Conservation (phyloP, 345 rosid species). For the Cardamine chenopodiifolia region DNA sequence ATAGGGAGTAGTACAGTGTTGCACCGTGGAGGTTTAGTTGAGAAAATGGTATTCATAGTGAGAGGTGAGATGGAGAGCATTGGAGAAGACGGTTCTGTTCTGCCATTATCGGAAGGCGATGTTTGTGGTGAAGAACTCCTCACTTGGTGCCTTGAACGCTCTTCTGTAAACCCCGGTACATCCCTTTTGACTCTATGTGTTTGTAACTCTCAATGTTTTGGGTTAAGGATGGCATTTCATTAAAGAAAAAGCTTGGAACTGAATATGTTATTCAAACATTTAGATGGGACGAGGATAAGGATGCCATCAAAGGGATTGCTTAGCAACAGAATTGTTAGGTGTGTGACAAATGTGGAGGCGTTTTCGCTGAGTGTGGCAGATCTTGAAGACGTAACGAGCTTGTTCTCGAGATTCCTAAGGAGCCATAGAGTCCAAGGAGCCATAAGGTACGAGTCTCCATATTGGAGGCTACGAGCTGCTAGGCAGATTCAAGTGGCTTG, state of each 20-base stretch:
- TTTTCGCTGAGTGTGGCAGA: slow-evolving; percentile 79
- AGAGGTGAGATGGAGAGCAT: slow-evolving; percentile 79
- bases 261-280: slow-evolving; percentile 8
- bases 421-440: slow-evolving; percentile 58
- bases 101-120: slow-evolving; percentile 65
- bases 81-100: slow-evolving; percentile 56
- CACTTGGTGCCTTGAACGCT: slow-evolving; percentile 88
- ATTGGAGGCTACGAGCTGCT: slow-evolving; percentile 74
- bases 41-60: slow-evolving; percentile 84
- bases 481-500: slow-evolving; percentile 76
- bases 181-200: neutral
- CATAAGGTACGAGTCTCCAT: slow-evolving; percentile 83
- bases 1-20: slow-evolving; percentile 63
- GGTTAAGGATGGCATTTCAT: neutral
- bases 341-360: slow-evolving; percentile 81
- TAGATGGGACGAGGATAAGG: slow-evolving; percentile 64
- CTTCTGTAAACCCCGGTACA: slow-evolving; percentile 60
- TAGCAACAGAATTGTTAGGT: slow-evolving; percentile 62
- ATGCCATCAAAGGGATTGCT: slow-evolving; percentile 49
- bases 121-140: slow-evolving; percentile 92
- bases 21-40: slow-evolving; percentile 58
- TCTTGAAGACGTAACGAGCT: slow-evolving; percentile 79
- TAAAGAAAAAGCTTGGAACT: slow-evolving; percentile 2
- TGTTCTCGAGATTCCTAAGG: slow-evolving; percentile 62
- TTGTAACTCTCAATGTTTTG: neutral